phyloP scores from a whole-genome alignment of 495 filamentous ascomycete species.

The Acidomyces sp. region DNA sequence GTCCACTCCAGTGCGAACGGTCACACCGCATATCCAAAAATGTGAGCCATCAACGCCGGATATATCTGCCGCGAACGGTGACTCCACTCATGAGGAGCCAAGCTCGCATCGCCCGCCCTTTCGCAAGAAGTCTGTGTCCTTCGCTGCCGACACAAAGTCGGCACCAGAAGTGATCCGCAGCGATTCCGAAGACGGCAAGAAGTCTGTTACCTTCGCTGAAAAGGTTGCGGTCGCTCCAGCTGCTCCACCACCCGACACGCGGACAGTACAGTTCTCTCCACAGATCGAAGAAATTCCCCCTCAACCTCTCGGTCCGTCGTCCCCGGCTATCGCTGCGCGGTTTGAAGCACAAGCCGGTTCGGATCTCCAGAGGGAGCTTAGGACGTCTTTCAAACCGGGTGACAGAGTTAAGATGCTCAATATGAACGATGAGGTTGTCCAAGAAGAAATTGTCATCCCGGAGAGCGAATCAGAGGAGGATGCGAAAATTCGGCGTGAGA shows the following conservation, averaged over 20 bases:
- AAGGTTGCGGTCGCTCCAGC: conserved; percentile 33
- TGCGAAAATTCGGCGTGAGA: conserved; percentile 66
- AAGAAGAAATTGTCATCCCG: conserved; percentile 28
- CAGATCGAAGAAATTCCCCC: conserved; percentile 16
- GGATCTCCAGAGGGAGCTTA: conserved; percentile 9
- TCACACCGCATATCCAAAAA: conserved; percentile 3
- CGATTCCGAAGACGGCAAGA: conserved; percentile 17
- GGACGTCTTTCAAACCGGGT: conserved; percentile 20
- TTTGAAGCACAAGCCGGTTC: neutral
- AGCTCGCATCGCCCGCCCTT: conserved; percentile 5
- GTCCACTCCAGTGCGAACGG: neutral
- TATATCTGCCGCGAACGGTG: neutral
- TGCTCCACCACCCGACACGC: conserved; percentile 11
- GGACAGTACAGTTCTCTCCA: conserved; percentile 20
- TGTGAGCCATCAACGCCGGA: neutral
- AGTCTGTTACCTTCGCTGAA: conserved; percentile 33
- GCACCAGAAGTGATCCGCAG: conserved; percentile 14
- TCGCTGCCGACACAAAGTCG: conserved; percentile 46
- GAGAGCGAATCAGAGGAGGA: conserved; percentile 66
- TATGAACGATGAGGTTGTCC: conserved; percentile 26
- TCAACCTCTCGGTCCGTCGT: conserved; percentile 4
- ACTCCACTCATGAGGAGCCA: neutral
- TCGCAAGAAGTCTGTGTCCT: conserved; percentile 30
- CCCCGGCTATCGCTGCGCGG: neutral
- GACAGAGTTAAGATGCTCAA: conserved; percentile 25